Evolutionary conservation across 2,329 filamentous ascomycete genomes (phyloP), one percentile per base, ranked within the genome.

Genomic region (Colletotrichum sp.): DNA sequence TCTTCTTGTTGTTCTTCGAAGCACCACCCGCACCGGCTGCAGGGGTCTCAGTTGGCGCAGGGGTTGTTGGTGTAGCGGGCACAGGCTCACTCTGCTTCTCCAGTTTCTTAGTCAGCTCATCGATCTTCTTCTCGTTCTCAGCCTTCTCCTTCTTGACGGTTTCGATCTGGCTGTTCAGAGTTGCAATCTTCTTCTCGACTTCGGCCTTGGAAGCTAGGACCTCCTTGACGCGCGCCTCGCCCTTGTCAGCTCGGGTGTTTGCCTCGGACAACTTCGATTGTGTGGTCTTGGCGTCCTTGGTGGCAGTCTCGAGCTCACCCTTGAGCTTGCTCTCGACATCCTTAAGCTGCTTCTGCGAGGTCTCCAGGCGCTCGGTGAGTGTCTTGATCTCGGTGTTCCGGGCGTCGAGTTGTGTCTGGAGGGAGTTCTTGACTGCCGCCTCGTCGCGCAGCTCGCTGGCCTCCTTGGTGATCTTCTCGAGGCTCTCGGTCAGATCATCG

Each of bases 381-480:
- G 84, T 83, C 18, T 85, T 83, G 55, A 91, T 87, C 70, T 90
- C 87, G 55, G 80, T 79, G 66, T 86, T 85, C 29, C 86, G 85
- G 8, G 86, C 85, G 63, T 88, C 84, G 6, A 91, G 82, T 75
- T 90, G 82, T 15, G 85, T 82, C 77, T 90, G 86, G n/a, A 90
- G 78, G 7, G 86, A 85, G 6, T 86, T 85, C 43, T 86, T 83
- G 1, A 82, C 80, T 4, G 82, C 81, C 18, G 79, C 78, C 12
- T 82, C 80, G 64, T 88, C 86, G 11, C 83, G 86, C 24, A 82
- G 82, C 74, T 88, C 85, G 72, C 77, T 88, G 8, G 95, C 84
- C 77, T 95, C 92, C 15, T 90, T 86, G 3, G 92, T 93, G 0
- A 92, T 90, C 65, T 89, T 89, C 80, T 95, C 93, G 3, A 96